Conservation (phyloP, 1,284 basidiomycete species). For the Athelia psychrophila region DNA sequence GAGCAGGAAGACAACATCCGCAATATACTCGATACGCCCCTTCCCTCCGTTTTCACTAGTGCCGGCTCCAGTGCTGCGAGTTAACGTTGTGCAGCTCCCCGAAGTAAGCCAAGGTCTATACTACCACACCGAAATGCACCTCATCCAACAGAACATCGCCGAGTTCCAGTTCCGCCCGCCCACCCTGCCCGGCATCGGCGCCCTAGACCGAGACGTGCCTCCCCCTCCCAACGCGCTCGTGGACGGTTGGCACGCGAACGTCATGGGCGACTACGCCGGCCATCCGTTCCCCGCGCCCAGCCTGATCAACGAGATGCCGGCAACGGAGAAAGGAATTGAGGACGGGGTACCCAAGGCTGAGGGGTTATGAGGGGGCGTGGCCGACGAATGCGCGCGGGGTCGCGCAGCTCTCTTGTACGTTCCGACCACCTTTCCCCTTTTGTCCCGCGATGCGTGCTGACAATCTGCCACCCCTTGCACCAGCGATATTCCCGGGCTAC, state of each 20-base stretch:
- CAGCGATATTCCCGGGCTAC: no score
- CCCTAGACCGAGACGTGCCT: no score
- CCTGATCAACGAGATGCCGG: slow-evolving; percentile 38
- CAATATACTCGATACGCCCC: no score
- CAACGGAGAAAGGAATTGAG: slow-evolving; percentile 41
- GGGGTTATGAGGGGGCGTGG: slow-evolving; percentile 57
- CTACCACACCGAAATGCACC: slow-evolving; percentile 43
- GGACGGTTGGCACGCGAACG: slow-evolving; percentile 68
- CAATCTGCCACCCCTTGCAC: no score
- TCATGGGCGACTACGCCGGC: slow-evolving; percentile 50
- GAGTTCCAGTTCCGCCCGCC: slow-evolving; percentile 44
- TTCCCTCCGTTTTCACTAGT: no score
- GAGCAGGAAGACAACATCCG: no score
- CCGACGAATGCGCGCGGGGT: slow-evolving; percentile 67
- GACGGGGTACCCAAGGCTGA: slow-evolving; percentile 37
- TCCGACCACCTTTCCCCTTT: no score
- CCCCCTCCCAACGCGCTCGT: slow-evolving; percentile 69
- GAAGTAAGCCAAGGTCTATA: no score
- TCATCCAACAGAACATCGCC: slow-evolving; percentile 47
- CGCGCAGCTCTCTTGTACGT: no score
- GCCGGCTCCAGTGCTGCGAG: no score
- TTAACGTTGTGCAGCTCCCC: no score
- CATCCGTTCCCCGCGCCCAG: slow-evolving; percentile 41
- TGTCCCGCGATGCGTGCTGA: no score
- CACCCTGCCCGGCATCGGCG: slow-evolving; percentile 59